phyloP scores from a whole-genome alignment of 768 basidiomycete genomes.

The Suillus plorans region DNA sequence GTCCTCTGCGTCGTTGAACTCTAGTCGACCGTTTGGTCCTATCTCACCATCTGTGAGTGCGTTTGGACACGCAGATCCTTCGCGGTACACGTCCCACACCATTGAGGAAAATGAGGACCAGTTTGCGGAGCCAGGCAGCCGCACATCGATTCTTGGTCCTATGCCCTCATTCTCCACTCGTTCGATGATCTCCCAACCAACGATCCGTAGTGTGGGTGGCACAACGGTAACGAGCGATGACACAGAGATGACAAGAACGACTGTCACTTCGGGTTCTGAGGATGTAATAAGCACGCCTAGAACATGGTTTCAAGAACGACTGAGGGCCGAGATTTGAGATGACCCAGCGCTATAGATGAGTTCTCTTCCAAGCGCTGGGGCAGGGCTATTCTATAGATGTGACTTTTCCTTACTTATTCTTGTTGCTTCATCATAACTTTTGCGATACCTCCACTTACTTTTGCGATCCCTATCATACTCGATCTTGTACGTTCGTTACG shows the following conservation, averaged over 20 bases:
- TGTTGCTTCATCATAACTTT: not conserved
- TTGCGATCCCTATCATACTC: constrained; percentile 11
- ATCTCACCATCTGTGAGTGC: constrained; percentile 53
- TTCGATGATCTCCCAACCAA: constrained; percentile 24
- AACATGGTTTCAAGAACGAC: not conserved
- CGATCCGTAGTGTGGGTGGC: constrained; percentile 31
- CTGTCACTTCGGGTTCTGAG: constrained; percentile 13
- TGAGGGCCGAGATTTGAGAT: constrained; percentile 4
- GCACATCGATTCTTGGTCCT: constrained; percentile 29
- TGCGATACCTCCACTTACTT: constrained; percentile 7
- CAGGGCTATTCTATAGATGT: not conserved
- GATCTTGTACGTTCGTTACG: not conserved
- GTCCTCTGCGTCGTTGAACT: constrained; percentile 42
- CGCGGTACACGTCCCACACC: not conserved
- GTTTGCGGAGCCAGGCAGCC: constrained; percentile 14
- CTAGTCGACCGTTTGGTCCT: constrained; percentile 38
- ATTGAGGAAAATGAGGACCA: constrained; percentile 5
- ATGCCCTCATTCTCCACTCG: constrained; percentile 32
- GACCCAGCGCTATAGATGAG: not conserved
- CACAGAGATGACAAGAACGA: constrained; percentile 27
- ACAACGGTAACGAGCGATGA: constrained; percentile 30
- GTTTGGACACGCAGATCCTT: constrained; percentile 37
- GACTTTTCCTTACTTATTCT: not conserved
- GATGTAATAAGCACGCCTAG: not conserved
- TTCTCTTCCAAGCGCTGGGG: constrained; percentile 2